A percentile compares a stretch with the other conserved stretches of the same genome.
Conservation (phyloP, 164 flowering plant genomes). For the Sextonia rubra region DNA sequence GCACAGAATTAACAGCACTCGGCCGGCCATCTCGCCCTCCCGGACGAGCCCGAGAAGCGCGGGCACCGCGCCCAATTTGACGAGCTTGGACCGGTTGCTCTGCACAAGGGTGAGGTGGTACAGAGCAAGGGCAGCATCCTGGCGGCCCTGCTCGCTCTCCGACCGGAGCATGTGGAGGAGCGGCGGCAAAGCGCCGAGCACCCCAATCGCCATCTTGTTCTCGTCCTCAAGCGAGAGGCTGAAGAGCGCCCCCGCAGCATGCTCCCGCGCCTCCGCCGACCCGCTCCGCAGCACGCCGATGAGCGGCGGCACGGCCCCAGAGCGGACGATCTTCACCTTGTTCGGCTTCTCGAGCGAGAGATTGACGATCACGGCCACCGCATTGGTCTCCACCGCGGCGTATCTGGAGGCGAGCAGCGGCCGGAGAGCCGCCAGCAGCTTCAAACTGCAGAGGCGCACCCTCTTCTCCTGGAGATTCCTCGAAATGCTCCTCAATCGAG, state of each 20-base stretch:
- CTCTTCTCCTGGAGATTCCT: slow-evolving; percentile 45
- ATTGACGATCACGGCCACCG: slow-evolving; percentile 76
- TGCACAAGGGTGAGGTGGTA: slow-evolving; percentile 68
- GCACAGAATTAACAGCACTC: slow-evolving; percentile 59
- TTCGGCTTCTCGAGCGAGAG: slow-evolving; percentile 76
- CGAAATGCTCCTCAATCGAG: slow-evolving; percentile 51
- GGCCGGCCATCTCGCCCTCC: slow-evolving; percentile 31
- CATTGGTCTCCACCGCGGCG: slow-evolving; percentile 53
- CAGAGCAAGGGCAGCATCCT: slow-evolving; percentile 83
- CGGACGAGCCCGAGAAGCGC: slow-evolving; percentile 43
- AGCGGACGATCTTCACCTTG: slow-evolving; percentile 74
- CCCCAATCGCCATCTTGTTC: slow-evolving; percentile 91
- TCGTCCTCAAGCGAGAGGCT: slow-evolving; percentile 79
- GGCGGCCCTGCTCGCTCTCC: slow-evolving; percentile 59
- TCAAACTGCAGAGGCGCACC: slow-evolving; percentile 50
- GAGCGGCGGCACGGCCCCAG: slow-evolving; percentile 69
- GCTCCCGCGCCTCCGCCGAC: slow-evolving; percentile 68
- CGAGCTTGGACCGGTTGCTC: slow-evolving; percentile 69
- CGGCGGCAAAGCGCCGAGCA: slow-evolving; percentile 77
- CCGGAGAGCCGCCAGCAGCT: slow-evolving; percentile 42
- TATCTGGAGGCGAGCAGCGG: slow-evolving; percentile 47
- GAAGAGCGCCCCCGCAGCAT: slow-evolving; percentile 91
- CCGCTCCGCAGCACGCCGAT: slow-evolving; percentile 68
- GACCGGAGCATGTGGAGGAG: slow-evolving; percentile 65
- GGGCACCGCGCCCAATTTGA: slow-evolving; percentile 61